These are phyloP conservation scores for Blastocystis hominis DNA, from an alignment of 352 stramenopile species.

Conservation along the genomic window DNA sequence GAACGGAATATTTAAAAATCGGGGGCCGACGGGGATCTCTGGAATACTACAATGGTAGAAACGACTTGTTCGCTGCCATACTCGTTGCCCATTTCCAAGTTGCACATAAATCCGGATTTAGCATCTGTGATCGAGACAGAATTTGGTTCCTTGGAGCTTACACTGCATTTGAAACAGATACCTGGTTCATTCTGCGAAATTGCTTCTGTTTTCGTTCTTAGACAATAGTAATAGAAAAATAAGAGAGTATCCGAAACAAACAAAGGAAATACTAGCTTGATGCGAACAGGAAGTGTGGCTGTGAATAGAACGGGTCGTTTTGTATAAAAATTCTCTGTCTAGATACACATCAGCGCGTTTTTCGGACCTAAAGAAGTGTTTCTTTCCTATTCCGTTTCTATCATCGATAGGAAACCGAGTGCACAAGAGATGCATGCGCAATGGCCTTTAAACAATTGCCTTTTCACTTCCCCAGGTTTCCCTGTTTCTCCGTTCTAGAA, in stretches of 20 bases:
- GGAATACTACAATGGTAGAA: not conserved
- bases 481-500: conserved; percentile 49
- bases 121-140: not conserved
- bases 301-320: not conserved
- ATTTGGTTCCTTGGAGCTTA: not conserved
- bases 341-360: not conserved
- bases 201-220: too few relatives aligned
- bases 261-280: not conserved
- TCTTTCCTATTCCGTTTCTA: not conserved
- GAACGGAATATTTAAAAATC: conserved; percentile 46
- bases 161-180: not conserved
- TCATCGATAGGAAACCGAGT: too few relatives aligned
- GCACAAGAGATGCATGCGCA: too few relatives aligned
- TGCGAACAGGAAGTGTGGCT: not conserved
- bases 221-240: too few relatives aligned
- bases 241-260: not conserved
- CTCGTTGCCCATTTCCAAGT: conserved; percentile 16
- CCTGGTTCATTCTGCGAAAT: not conserved
- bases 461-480: not conserved
- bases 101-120: not conserved
- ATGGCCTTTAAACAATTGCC: not conserved
- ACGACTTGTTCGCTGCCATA: not conserved
- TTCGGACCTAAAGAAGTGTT: not conserved
- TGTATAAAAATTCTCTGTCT: not conserved
- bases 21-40: conserved; percentile 12